Evolutionary conservation across 164 flowering plant genomes (phyloP).

Genomic region (Houttuynia cordata): DNA sequence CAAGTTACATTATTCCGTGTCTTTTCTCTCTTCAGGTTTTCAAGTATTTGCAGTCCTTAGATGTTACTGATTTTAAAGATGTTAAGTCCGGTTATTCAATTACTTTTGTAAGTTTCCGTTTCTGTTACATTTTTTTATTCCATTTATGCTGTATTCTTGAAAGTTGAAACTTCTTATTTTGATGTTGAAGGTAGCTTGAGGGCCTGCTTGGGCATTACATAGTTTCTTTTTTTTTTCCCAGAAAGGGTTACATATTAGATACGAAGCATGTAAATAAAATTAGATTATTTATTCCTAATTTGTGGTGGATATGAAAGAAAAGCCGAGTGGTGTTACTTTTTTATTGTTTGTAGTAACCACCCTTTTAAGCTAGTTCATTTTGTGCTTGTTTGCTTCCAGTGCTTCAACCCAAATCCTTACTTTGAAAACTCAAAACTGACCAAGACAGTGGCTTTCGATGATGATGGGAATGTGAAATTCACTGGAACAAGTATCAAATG

Average conservation of each 20-base stretch:
- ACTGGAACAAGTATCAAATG: slow-evolving; percentile 37
- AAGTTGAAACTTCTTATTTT: too few species aligned
- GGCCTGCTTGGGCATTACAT: too few species aligned
- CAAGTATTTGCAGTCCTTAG: slow-evolving; percentile 59
- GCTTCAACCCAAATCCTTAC: slow-evolving; percentile 33
- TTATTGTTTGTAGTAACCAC: too few species aligned
- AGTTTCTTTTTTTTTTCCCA: too few species aligned
- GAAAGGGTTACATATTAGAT: too few species aligned
- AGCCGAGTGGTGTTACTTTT: too few species aligned
- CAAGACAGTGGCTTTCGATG: slow-evolving; percentile 26
- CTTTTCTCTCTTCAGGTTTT: slow-evolving; percentile 40
- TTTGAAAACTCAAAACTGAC: slow-evolving; percentile 36
- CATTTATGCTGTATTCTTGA: background rate
- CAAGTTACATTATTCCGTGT: background rate
- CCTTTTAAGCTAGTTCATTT: background rate
- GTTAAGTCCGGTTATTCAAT: slow-evolving; percentile 78
- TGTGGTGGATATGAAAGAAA: too few species aligned
- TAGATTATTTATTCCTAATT: too few species aligned
- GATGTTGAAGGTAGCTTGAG: too few species aligned
- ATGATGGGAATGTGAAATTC: slow-evolving; percentile 30
- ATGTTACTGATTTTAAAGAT: slow-evolving; percentile 78
- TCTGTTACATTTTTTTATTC: background rate
- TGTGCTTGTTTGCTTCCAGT: slow-evolving; percentile 14
- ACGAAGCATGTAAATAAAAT: too few species aligned
- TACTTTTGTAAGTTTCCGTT: slow-evolving; percentile 54